Conservation (phyloP, 768 basidiomycete species). For the Amanita pallidorosea region DNA sequence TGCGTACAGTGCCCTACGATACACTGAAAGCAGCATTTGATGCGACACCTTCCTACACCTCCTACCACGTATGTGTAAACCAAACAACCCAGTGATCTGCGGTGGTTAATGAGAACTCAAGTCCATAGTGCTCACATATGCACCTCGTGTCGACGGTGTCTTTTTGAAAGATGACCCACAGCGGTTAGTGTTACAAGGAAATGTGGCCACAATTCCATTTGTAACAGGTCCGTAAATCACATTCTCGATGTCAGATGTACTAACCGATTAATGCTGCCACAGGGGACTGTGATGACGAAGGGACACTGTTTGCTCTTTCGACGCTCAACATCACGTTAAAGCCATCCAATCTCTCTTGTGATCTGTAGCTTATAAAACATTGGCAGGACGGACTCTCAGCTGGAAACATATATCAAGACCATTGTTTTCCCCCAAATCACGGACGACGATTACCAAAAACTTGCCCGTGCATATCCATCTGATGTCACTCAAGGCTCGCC, state of each 20-base stretch:
- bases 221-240: slow-evolving; percentile 24
- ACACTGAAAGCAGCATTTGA: slow-evolving; percentile 20
- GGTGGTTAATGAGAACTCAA: slow-evolving; percentile 8
- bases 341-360: background rate
- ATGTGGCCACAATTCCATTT: slow-evolving; percentile 37
- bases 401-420: slow-evolving; percentile 18
- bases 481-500: slow-evolving; percentile 38
- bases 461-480: slow-evolving; percentile 25
- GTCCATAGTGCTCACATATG: slow-evolving; percentile 36
- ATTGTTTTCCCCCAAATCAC: slow-evolving; percentile 18
- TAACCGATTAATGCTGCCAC: background rate
- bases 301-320: slow-evolving; percentile 40
- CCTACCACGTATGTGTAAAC: slow-evolving; percentile 20
- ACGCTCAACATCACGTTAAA: slow-evolving; percentile 40
- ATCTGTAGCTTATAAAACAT: background rate
- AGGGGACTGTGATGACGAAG: slow-evolving; percentile 55
- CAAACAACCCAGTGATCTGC: background rate
- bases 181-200: slow-evolving; percentile 28
- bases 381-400: slow-evolving; percentile 13
- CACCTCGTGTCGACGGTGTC: slow-evolving; percentile 37
- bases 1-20: slow-evolving; percentile 24
- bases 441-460: slow-evolving; percentile 14
- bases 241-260: background rate
- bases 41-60: slow-evolving; percentile 19
- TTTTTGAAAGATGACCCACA: slow-evolving; percentile 37